phyloP scores from a whole-genome alignment of 106 monocot species.

The Dioscorea zingiberensis region DNA sequence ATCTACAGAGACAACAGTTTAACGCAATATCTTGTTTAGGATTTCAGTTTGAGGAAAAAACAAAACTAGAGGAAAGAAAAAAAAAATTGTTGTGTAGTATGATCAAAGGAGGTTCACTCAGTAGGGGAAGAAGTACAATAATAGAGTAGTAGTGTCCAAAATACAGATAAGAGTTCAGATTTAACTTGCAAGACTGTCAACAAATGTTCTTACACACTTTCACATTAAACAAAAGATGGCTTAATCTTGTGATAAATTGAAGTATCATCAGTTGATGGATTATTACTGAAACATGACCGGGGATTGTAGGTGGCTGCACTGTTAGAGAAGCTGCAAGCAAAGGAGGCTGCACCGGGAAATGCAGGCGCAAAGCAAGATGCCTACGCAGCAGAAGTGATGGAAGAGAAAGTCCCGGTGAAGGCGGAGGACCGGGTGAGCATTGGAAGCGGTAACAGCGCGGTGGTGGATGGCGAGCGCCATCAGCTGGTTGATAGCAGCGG shows the following conservation, averaged over 20 bases:
- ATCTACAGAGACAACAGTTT: too few relatives aligned
- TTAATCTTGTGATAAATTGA: background rate
- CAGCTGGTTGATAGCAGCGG: slow-evolving; percentile 36
- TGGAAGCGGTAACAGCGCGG: slow-evolving; percentile 20
- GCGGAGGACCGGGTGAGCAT: slow-evolving; percentile 33
- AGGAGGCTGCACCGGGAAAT: slow-evolving; percentile 7
- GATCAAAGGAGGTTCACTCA: too few relatives aligned
- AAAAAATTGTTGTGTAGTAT: too few relatives aligned
- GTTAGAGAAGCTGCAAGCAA: slow-evolving; percentile 47
- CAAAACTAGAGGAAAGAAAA: too few relatives aligned
- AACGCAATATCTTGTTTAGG: too few relatives aligned
- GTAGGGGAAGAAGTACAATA: too few relatives aligned
- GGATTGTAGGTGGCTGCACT: slow-evolving; percentile 30
- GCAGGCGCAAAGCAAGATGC: slow-evolving; percentile 6
- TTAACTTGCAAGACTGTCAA: background rate
- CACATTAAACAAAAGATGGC: background rate
- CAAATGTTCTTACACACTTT: background rate
- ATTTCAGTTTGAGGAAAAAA: too few relatives aligned
- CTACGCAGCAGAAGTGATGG: background rate
- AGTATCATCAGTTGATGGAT: background rate
- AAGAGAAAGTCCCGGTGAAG: slow-evolving; percentile 1
- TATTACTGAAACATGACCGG: background rate
- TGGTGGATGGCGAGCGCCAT: slow-evolving; percentile 14
- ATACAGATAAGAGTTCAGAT: too few relatives aligned
- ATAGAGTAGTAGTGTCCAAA: too few relatives aligned